Base-by-base conservation (phyloP, 2,329 filamentous ascomycete genomes). In the Aphanoascus verrucosus region DNA sequence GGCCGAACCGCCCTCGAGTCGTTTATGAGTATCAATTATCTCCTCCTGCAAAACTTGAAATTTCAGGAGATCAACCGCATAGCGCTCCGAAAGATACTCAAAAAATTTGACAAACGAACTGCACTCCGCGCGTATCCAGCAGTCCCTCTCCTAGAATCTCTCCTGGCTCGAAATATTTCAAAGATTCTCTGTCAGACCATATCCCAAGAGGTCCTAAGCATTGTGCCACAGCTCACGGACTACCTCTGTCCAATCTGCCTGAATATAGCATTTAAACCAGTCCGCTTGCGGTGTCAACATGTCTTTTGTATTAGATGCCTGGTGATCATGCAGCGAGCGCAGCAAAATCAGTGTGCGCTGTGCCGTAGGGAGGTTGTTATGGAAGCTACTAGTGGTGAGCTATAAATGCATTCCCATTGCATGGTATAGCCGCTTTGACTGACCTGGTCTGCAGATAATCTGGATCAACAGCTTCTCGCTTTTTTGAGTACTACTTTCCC, bases 71-170 rank as follows among this genome's bases (percentile, higher is more conserved):
- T 94, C 59, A 94, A 94, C 62, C 80, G 81, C 59, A 78, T 78
- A 31, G 88, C 88, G 0, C 81, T 93, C 62, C 74, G 74, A 34
- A 94, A 94, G 67, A 94, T 94, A 49, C 70, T 94, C 51, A 94
- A 94, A 67, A 94, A 91, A 70, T 94, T 94, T 65, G 86, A 93
- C 69, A 94, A 94, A 69, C 80, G 82, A 55, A 94, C 88, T 1
- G 81, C 84, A 0, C 74, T 94, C 17, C 82, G 84, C 23, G 82
- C 84, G 1, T 81, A 81, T 38, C 72, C 78, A 35, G 76, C 75
- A 0, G 85, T 88, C 59, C 80, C 82, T 0, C 71, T 74, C 7
- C 72, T 75, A 20, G 76, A 80, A 19, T 77, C 77, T 46, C 77
- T 85, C 37, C 74, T 87, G 55, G 77, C 83, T 1, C 78, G 81